phyloP scores from a whole-genome alignment of 495 filamentous ascomycete genomes.

The Penicillium alfredii region DNA sequence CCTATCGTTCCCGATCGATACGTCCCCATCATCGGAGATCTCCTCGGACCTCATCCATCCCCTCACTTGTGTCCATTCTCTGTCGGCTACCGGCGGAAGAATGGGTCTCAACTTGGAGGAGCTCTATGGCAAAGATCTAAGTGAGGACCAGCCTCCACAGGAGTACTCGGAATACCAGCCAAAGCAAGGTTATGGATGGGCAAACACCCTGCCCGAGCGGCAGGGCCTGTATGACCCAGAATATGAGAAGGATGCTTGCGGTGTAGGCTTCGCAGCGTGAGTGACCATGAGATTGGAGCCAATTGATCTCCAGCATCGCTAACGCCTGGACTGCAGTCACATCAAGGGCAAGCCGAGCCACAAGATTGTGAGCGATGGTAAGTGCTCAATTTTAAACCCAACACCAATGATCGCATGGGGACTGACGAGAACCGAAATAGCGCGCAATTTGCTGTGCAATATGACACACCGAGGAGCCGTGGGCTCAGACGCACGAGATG shows the following conservation, averaged over 20 bases:
- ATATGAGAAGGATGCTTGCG: conserved; percentile 98
- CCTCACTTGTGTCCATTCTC: conserved; percentile 34
- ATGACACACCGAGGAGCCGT: conserved; percentile 99
- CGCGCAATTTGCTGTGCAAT: conserved; percentile 93
- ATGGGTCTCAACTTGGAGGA: conserved; percentile 66
- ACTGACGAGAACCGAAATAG: conserved; percentile 37
- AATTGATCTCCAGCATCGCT: conserved; percentile 4
- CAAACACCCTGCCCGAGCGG: conserved; percentile 88
- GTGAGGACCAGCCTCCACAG: conserved; percentile 51
- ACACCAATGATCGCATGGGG: not conserved
- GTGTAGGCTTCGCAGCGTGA: conserved; percentile 98
- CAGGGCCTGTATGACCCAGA: conserved; percentile 97
- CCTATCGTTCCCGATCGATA: conserved; percentile 12
- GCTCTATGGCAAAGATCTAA: conserved; percentile 56
- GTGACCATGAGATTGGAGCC: conserved; percentile 25
- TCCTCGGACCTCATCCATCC: conserved; percentile 6
- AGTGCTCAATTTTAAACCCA: conserved; percentile 24
- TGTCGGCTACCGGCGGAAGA: conserved; percentile 49
- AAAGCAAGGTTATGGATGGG: conserved; percentile 86
- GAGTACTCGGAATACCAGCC: conserved; percentile 83
- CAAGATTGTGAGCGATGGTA: conserved; percentile 99
- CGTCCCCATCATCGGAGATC: conserved; percentile 18
- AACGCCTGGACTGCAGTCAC: conserved; percentile 50
- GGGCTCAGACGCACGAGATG: conserved; percentile 94
- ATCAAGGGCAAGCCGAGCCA: conserved; percentile 97